Base-by-base conservation (phyloP, 208 protist genomes). In the Sergeia podlipaevii region DNA sequence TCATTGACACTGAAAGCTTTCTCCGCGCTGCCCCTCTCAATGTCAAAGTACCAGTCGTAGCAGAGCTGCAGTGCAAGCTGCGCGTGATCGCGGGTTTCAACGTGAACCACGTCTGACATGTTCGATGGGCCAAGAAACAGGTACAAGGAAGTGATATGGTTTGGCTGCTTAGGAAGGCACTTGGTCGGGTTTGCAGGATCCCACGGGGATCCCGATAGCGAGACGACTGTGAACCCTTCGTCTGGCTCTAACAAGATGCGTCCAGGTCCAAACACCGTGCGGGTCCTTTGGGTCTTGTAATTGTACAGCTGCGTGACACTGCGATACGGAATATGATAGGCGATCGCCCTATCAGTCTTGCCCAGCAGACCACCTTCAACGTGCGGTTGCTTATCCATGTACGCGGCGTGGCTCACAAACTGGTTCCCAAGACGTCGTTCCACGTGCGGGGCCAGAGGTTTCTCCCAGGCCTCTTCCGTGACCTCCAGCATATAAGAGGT, bases 221-320 rank as follows among this genome's bases (percentile, higher is more conserved):
- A 79, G 15, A 96, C 56, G 39, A 95, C 70, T 18, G 75, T 93
- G 67, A 95, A 89, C 18, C 70, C 79, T 67, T 96, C 91, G 47
- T 92, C 74, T 13, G 87, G 87, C 58, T 81, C 85, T 20, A 96
- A 62, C 23, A 87, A 61, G 30, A 94, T 69, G 23, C 70, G 73
- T 30, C 85, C 74, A 1, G 91, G 91, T 8, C 91, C 91, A 53
- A 93, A 93, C 28, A 93, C 62, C 18, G 71, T 90, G 42, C 93
- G 91, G 10, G 82, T 80, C 44, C 66, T 65, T 65, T 95, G 90
- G 7, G 72, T 82, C 34, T 69, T 75, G 77, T 98, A 97, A 71
- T 98, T 95, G 73, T 96, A 97, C n/a, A 98, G 80, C 74, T 98
- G 96, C 13, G 97, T 95, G 24, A 96, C 93, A 60, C 87, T 77